These are phyloP conservation scores for Irpex sp. DNA, from an alignment of 1,284 basidiomycete genomes.

Conservation along the genomic window DNA sequence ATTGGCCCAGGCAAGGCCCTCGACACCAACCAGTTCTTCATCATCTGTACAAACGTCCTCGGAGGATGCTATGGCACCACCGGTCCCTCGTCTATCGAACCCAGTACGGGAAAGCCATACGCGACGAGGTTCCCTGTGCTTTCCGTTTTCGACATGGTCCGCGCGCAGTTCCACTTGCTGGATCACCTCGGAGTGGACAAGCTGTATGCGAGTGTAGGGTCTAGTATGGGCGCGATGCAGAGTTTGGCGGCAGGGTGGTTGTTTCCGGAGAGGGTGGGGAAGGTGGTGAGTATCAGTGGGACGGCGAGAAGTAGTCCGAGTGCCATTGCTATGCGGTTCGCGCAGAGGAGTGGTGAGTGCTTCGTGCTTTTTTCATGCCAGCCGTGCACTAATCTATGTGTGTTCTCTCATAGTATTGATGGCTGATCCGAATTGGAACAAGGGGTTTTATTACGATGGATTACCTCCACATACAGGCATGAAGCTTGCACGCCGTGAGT, in stretches of 20 bases:
- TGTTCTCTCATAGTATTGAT: slow-evolving; percentile 72
- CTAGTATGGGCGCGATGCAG: slow-evolving; percentile 98
- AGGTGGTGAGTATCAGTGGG: slow-evolving; percentile 91
- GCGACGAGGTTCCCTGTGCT: slow-evolving; percentile 91
- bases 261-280: slow-evolving; percentile 84
- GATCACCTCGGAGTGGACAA: slow-evolving; percentile 83
- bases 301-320: slow-evolving; percentile 90
- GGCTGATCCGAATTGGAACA: slow-evolving; percentile 99
- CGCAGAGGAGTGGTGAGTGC: slow-evolving; percentile 85
- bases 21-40: slow-evolving; percentile 90
- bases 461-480: slow-evolving; percentile 96
- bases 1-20: slow-evolving; percentile 93
- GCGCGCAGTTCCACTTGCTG: slow-evolving; percentile 86
- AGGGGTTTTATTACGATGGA: slow-evolving; percentile 96
- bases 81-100: slow-evolving; percentile 83
- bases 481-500: slow-evolving; percentile 94
- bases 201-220: slow-evolving; percentile 91
- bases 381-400: background rate
- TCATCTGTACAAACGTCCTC: slow-evolving; percentile 96
- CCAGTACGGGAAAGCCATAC: slow-evolving; percentile 68
- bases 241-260: slow-evolving; percentile 94
- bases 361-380: background rate
- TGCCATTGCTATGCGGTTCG: slow-evolving; percentile 93
- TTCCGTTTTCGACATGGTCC: slow-evolving; percentile 95
- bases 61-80: slow-evolving; percentile 98